phyloP scores from a whole-genome alignment of 805 yeast genomes.

The Priceomyces haplophilus region DNA sequence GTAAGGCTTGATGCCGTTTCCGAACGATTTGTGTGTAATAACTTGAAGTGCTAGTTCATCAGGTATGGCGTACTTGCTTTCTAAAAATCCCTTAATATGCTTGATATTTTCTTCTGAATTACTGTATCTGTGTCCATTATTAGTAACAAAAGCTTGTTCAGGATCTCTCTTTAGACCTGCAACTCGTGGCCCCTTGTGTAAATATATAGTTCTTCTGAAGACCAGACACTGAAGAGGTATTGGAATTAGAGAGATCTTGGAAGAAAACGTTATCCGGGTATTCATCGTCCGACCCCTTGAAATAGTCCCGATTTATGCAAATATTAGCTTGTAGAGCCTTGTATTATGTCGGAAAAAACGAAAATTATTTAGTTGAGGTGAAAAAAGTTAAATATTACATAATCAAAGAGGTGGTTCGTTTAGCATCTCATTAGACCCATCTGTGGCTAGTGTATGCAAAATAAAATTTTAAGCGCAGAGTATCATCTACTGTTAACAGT shows the following conservation, averaged over 20 bases:
- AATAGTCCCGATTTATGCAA: not conserved
- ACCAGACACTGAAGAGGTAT: constrained; percentile 2
- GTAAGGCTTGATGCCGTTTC: constrained; percentile 85
- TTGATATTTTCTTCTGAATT: constrained; percentile 45
- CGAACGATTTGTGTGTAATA: constrained; percentile 91
- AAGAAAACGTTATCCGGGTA: not conserved
- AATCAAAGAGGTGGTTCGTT: not conserved
- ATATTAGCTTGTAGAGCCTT: not conserved
- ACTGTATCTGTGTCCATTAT: constrained; percentile 49
- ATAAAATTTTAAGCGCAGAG: not conserved
- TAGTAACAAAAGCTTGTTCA: constrained; percentile 40
- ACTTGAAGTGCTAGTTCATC: constrained; percentile 71
- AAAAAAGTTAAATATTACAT: not conserved
- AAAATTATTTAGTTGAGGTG: constrained; percentile 2
- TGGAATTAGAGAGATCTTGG: not conserved
- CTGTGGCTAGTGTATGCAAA: not conserved
- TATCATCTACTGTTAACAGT: not conserved
- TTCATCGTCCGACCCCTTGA: not conserved
- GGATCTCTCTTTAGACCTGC: constrained; percentile 74
- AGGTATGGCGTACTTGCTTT: constrained; percentile 49
- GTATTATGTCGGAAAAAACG: constrained; percentile 2
- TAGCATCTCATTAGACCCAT: not conserved
- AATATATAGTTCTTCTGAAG: constrained; percentile 26
- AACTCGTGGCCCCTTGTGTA: constrained; percentile 55
- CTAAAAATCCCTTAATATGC: constrained; percentile 47